A percentile compares a stretch with the other conserved stretches of the same genome.
Conservation (phyloP, 1,284 basidiomycete species). For the Phylloboletellus chloephorus region DNA sequence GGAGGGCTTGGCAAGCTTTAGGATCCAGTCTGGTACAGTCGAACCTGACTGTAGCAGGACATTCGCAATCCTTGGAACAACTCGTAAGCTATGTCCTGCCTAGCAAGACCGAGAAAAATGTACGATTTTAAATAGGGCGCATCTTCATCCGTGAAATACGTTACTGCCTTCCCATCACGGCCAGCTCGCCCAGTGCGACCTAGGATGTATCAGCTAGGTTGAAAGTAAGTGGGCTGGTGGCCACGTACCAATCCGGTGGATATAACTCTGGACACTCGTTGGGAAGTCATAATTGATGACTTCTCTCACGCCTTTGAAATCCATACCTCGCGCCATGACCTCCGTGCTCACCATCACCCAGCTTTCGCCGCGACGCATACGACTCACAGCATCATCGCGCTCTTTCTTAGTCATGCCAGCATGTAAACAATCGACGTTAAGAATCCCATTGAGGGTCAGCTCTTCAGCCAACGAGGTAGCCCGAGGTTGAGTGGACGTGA, state of each 20-base stretch:
- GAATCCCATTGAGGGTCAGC: slow-evolving; percentile 75
- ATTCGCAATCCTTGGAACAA: slow-evolving; percentile 75
- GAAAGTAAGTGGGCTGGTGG: background rate
- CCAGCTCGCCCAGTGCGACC: slow-evolving; percentile 94
- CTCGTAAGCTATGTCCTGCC: slow-evolving; percentile 10
- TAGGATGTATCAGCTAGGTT: slow-evolving; percentile 23
- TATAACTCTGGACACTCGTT: slow-evolving; percentile 88
- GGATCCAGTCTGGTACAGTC: slow-evolving; percentile 85
- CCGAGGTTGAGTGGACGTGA: slow-evolving; percentile 89
- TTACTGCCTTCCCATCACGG: slow-evolving; percentile 85
- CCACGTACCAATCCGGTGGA: slow-evolving; percentile 83
- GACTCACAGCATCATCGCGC: slow-evolving; percentile 77
- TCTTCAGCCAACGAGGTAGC: slow-evolving; percentile 89
- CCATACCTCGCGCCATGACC: slow-evolving; percentile 95
- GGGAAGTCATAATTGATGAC: slow-evolving; percentile 98
- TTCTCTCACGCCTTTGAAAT: slow-evolving; percentile 91
- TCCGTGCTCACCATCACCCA: slow-evolving; percentile 95
- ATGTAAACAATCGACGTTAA: slow-evolving; percentile 89
- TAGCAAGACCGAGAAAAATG: slow-evolving; percentile 28
- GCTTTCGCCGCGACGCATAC: slow-evolving; percentile 83
- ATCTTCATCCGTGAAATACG: slow-evolving; percentile 95
- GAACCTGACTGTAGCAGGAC: slow-evolving; percentile 89
- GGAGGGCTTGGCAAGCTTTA: slow-evolving; percentile 80
- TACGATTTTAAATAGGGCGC: slow-evolving; percentile 87
- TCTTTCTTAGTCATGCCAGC: slow-evolving; percentile 84